These are phyloP conservation scores for Fraxinus platypoda DNA, from an alignment of 305 asterid genomes.

Conservation along the genomic window DNA sequence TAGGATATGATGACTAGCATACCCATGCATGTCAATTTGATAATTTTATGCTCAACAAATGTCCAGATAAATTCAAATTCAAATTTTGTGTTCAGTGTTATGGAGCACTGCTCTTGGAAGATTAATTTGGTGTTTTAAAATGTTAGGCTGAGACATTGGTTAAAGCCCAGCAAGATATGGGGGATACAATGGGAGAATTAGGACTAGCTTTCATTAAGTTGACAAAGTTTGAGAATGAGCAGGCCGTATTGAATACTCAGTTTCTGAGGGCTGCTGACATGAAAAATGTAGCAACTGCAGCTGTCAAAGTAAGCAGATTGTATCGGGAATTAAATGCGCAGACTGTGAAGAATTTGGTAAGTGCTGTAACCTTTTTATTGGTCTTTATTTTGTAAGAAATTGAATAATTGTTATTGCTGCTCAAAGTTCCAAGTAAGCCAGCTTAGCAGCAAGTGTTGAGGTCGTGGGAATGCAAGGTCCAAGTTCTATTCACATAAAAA, in stretches of 20 bases:
- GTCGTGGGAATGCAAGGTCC: not conserved
- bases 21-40: conserved; percentile 2
- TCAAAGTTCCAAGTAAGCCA: not conserved
- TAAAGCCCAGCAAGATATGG: conserved; percentile 86
- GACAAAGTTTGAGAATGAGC: conserved; percentile 82
- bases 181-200: conserved; percentile 86
- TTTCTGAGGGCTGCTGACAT: conserved; percentile 73
- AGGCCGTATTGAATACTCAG: conserved; percentile 56
- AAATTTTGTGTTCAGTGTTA: conserved; percentile 1
- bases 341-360: conserved; percentile 78
- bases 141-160: conserved; percentile 83
- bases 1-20: not conserved
- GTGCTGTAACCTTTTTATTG: conserved; percentile 27
- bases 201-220: conserved; percentile 82
- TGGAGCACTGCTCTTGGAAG: conserved; percentile 9
- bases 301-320: conserved; percentile 87
- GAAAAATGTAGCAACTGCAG: conserved; percentile 78
- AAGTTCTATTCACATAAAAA: not conserved
- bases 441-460: not conserved
- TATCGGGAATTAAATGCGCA: conserved; percentile 70
- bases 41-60: not conserved
- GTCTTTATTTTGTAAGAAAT: not conserved
- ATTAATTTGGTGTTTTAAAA: conserved; percentile 23
- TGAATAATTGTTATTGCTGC: not conserved
- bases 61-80: not conserved